A percentile compares a stretch with the other conserved stretches of the same genome.
Conservation (phyloP, 306 rosid genomes). For the Vicia faba region DNA sequence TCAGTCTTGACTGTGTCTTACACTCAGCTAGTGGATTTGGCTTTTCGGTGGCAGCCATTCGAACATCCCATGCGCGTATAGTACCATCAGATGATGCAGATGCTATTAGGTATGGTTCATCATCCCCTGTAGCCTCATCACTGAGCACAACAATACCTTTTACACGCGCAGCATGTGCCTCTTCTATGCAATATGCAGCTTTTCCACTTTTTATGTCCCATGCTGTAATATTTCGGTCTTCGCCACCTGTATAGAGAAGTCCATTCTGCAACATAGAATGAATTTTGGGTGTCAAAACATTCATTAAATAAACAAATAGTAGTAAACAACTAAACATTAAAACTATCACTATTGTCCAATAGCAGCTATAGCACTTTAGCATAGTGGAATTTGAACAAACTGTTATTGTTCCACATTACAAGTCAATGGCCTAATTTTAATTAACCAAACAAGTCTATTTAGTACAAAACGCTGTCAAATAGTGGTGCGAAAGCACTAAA, state of each 20-base stretch:
- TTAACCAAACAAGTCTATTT: too few species aligned
- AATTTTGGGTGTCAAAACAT: constrained; percentile 7
- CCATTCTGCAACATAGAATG: constrained; percentile 60
- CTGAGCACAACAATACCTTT: constrained; percentile 75
- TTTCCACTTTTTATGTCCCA: constrained; percentile 88
- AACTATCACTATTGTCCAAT: too few species aligned
- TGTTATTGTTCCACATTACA: too few species aligned
- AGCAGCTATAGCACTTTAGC: too few species aligned
- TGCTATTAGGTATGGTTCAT: constrained; percentile 72
- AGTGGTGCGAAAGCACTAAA: too few species aligned
- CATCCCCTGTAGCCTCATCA: constrained; percentile 48
- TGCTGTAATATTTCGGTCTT: constrained; percentile 68
- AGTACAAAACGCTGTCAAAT: too few species aligned
- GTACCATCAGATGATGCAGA: constrained; percentile 90
- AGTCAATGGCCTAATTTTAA: too few species aligned
- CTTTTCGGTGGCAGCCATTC: constrained; percentile 67
- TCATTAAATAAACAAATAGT: background rate
- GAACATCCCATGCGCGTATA: constrained; percentile 93
- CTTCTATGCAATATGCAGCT: constrained; percentile 71
- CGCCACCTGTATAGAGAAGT: constrained; percentile 81
- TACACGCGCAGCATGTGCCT: constrained; percentile 76
- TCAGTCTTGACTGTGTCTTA: constrained; percentile 76
- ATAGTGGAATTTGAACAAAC: too few species aligned
- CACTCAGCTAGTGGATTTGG: constrained; percentile 76
- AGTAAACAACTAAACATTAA: background rate